Base-by-base conservation (phyloP, 1,284 basidiomycete species). In the Fomitopsis schrenkii region DNA sequence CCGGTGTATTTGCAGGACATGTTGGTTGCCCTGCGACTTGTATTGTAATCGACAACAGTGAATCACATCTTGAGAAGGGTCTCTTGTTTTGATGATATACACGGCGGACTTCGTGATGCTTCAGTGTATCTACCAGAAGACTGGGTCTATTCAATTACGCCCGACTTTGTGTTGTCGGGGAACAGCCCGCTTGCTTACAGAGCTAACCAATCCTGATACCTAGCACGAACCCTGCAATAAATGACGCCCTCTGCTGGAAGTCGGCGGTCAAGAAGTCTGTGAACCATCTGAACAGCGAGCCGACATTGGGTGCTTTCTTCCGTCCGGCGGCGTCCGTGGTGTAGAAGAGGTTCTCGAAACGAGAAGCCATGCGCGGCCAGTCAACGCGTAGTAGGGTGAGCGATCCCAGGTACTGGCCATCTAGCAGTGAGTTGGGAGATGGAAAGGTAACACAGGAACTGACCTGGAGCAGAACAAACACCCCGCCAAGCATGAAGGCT, bases 211-310 rank as follows among this genome's bases (percentile, higher is more conserved):
- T 72, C 53, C 90, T 79, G 56, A 93, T 67, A 14, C 91, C 91
- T 52, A 93, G 75, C 2, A 78, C 78, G 62, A 93, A 79, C 5
- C 91, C 91, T 9, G 84, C 90, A 45, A 90, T 67, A 72, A 93
- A 93, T 6, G 88, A 85, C 4, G 90, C 91, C 61, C 91, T 77
- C 17, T 86, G 91, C 72, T 95, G 95, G 79, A 98, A 98, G 74
- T 97, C 93, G 28, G 94, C 91, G 0, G 93, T 94, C 71, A 98
- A 78, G 79, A 98, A 98, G 75, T 95, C 80, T 41, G 94, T 78
- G 30, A 91, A 70, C 84, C 90, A 87, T 53, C 75, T 82, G 83
- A 90, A 94, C 42, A 92, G 72, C 4, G 87, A 85, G 38, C 73
- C 75, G 61, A 90, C 74, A 7, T 83, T 91, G 0, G 92, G 90